A percentile compares a stretch with the other conserved stretches of the same genome.
These are phyloP conservation scores for Pichiaceae sp. DNA, from an alignment of 1,139 yeast species.

Conservation along the genomic window DNA sequence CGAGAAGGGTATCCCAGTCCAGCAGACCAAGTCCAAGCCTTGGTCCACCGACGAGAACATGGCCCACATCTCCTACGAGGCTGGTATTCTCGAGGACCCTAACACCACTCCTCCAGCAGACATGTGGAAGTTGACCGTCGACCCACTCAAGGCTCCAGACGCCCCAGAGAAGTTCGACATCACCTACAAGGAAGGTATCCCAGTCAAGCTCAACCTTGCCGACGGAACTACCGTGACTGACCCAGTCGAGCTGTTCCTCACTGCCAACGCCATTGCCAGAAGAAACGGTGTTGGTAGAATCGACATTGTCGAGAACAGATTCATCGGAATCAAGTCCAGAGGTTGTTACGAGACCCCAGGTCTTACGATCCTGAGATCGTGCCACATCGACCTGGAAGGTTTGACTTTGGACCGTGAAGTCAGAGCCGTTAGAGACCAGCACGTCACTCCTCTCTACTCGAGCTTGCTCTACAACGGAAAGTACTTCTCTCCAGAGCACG, in stretches of 20 bases:
- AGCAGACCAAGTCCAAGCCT: constrained; percentile 97
- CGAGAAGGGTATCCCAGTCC: constrained; percentile 81
- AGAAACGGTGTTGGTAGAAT: constrained; percentile 99
- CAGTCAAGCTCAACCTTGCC: constrained; percentile 68
- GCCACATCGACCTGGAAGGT: constrained; percentile 96
- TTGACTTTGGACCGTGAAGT: constrained; percentile 96
- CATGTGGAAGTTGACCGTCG: constrained; percentile 98
- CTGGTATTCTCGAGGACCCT: constrained; percentile 98
- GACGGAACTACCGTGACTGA: constrained; percentile 59
- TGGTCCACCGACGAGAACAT: constrained; percentile 99
- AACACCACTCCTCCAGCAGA: constrained; percentile 98
- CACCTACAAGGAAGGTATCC: constrained; percentile 79
- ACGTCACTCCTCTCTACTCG: constrained; percentile 89
- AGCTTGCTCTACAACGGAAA: constrained; percentile 91
- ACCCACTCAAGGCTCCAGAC: constrained; percentile 92
- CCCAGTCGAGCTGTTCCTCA: constrained; percentile 85
- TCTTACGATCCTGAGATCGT: constrained; percentile 82
- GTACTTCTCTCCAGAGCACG: constrained; percentile 98
- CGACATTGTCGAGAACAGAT: constrained; percentile 97
- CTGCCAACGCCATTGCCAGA: constrained; percentile 93
- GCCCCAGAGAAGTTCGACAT: constrained; percentile 83
- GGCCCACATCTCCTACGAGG: constrained; percentile 98
- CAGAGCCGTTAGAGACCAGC: constrained; percentile 91
- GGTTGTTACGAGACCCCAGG: constrained; percentile 99
- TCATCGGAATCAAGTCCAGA: constrained; percentile 96